Percentiles rank a stretch among this genome's conserved stretches.
Evolutionary conservation across 176 grass and related monocot genomes (phyloP).

Genomic region (Echinochloa phyllopogon): DNA sequence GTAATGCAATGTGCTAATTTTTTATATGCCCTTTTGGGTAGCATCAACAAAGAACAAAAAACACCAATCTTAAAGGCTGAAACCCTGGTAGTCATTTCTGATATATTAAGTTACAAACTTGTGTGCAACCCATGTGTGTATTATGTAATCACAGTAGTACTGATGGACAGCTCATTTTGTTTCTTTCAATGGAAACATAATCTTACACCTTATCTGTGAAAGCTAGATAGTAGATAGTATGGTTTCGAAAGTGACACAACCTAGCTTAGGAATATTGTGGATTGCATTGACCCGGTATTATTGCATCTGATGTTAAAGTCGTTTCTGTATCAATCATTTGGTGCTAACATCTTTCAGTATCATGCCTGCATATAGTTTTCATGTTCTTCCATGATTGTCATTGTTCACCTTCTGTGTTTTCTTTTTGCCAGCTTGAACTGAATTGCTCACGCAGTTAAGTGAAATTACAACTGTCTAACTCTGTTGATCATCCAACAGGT

Average conservation of each 20-base stretch:
- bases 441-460: not conserved
- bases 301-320: conserved; percentile 21
- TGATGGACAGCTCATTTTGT: not conserved
- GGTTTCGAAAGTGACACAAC: conserved; percentile 39
- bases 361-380: conserved; percentile 2
- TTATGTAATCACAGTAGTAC: conserved; percentile 5
- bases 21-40: not conserved
- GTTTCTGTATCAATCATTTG: not conserved
- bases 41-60: not conserved
- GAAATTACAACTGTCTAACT: conserved; percentile 31
- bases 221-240: conserved; percentile 8
- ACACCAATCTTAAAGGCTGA: not conserved
- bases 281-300: conserved; percentile 14
- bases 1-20: not conserved
- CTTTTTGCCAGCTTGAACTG: conserved; percentile 3
- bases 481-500: conserved; percentile 62
- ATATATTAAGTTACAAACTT: not conserved
- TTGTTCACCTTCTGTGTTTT: not conserved
- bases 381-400: conserved; percentile 10
- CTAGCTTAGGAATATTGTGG: conserved; percentile 36
- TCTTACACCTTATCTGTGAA: not conserved
- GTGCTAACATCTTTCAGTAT: not conserved
- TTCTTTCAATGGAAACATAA: conserved; percentile 8
- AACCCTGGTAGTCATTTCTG: not conserved
- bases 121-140: not conserved